Conservation (phyloP, 73 alveolate species). For the Uronychia setigera region DNA sequence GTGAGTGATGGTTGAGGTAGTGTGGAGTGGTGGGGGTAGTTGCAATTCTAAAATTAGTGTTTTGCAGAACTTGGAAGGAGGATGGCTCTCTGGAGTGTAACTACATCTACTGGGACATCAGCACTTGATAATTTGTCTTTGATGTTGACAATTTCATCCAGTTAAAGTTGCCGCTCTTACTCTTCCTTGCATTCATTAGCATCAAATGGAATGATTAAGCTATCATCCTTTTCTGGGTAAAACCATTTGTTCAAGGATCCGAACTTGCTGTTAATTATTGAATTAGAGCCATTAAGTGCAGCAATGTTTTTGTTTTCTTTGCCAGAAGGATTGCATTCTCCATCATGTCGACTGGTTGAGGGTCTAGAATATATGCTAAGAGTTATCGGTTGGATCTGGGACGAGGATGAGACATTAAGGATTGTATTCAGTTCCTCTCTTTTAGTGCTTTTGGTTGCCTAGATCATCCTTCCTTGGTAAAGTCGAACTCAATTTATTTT, state of each 20-base stretch:
- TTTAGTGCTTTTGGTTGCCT: background rate
- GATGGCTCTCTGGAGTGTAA: background rate
- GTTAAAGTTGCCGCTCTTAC: background rate
- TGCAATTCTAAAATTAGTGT: background rate
- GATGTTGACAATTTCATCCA: background rate
- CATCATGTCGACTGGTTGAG: background rate
- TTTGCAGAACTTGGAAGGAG: background rate
- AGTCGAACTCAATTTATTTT: background rate
- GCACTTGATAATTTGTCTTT: background rate
- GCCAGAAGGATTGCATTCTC: background rate
- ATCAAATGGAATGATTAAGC: background rate
- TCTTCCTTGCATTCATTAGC: background rate
- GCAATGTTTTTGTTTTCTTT: background rate
- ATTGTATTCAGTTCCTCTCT: background rate
- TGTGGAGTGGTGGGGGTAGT: conserved; percentile 7
- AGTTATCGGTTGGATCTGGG: background rate
- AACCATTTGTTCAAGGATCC: background rate
- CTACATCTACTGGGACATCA: background rate
- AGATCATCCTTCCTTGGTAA: background rate
- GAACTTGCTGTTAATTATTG: no score
- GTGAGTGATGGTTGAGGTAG: conserved; percentile 4
- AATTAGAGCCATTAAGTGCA: background rate
- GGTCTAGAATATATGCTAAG: background rate
- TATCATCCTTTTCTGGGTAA: background rate
- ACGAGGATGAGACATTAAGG: background rate